Conservation (phyloP, 139 green algal species). For the Chlamydomonas schloesseri region DNA sequence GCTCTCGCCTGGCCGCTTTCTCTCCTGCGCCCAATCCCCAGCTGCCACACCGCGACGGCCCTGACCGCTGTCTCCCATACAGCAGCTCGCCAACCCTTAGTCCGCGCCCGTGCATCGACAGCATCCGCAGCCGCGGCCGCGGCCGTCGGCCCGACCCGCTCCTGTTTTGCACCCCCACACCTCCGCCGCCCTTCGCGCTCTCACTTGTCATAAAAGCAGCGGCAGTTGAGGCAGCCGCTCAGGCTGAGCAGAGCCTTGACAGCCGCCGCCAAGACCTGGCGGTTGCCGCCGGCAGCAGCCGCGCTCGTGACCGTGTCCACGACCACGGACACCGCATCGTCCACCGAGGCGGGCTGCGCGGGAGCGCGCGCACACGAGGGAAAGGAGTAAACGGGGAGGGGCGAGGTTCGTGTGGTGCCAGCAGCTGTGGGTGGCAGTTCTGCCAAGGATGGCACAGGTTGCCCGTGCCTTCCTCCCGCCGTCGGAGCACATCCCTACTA, state of each 20-base stretch:
- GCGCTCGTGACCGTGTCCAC: slow-evolving; percentile 7
- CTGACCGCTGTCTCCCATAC: no score
- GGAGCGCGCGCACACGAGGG: background rate
- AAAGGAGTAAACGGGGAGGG: background rate
- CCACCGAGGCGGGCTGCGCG: slow-evolving; percentile 1
- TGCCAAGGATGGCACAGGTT: background rate
- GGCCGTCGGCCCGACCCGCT: no score
- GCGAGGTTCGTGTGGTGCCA: background rate
- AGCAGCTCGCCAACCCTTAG: no score
- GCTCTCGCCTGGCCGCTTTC: no score
- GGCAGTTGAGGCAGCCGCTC: slow-evolving; percentile 55
- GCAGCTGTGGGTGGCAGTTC: background rate
- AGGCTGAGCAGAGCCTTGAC: slow-evolving; percentile 49
- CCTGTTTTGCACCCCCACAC: background rate
- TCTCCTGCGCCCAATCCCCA: no score
- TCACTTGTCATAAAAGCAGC: slow-evolving; percentile 57
- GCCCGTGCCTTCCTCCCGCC: no score
- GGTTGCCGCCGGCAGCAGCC: background rate
- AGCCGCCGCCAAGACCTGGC: background rate
- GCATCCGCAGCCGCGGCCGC: no score
- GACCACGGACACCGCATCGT: slow-evolving; percentile 34
- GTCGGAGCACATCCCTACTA: no score
- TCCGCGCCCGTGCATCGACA: no score
- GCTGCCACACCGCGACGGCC: no score
- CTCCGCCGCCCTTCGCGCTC: background rate